Evolutionary conservation across 1,139 yeast species (phyloP), one percentile per base, ranked within the genome.

Genomic region (Candida dubliniensis): DNA sequence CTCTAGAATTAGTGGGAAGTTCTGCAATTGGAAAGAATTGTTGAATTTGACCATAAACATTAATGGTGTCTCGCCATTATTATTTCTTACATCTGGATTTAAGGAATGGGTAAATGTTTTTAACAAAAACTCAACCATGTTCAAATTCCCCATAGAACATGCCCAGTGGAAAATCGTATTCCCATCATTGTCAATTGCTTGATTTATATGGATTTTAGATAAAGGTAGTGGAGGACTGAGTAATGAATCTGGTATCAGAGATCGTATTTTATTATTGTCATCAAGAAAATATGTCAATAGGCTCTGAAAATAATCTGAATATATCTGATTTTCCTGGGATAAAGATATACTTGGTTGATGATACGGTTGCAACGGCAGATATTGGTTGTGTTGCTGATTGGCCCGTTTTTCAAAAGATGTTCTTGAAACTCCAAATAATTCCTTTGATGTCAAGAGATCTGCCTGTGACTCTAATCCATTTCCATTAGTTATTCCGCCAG

Each of bases 151-250:
- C 66, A 95, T 76, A 0, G 97, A 89, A 29, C 98, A 84, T 1
- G 97, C 96, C 96, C 98, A 88, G 63, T 95, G 99, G 47, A 95
- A 74, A 1, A 96, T 90, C 0, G 96, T 85, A 58, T 93, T 95
- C 0, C 98, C 98, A 46, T 86, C 82, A 54, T 87, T 95, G 63
- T 95, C 99, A 40, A 95, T 88, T 2, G 96, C 83, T 34, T 89
- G 87, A 56, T 87, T 90, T 44, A 89, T 76, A 50, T 81, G 78
- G 36, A 87, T 68, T 25, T 73, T 69, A 23, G 68, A 54, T 6
- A 70, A 54, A 9, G 78, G 78, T 44, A 66, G 68, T 0, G 78
- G 79, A 2, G 78, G 78, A 34, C 59, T 60, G 29, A 66, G 48
- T 31, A 74, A 56, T 38, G 56, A 57, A 34, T 65, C 67, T 1